These are phyloP conservation scores for Podaxis sp. DNA, from an alignment of 768 basidiomycete species.

Conservation along the genomic window DNA sequence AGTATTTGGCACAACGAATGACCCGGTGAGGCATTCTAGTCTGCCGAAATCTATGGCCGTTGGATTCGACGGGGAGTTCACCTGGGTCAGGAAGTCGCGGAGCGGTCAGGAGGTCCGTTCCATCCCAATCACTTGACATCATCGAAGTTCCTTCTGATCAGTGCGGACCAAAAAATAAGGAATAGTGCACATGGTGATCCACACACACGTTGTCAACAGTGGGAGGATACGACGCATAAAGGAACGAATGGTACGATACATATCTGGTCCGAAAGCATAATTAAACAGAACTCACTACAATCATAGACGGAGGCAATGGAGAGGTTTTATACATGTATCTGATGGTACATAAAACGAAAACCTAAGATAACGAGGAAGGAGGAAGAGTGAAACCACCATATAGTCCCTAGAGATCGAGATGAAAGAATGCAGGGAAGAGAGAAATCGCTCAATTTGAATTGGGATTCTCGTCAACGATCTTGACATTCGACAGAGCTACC, in stretches of 20 bases:
- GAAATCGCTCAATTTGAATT: not conserved
- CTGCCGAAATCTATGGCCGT: not conserved
- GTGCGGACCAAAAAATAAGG: not conserved
- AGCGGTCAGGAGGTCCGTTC: not conserved
- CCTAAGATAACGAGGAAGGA: not conserved
- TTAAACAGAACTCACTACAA: slow-evolving; percentile 7
- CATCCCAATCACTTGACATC: not conserved
- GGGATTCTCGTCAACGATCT: not conserved
- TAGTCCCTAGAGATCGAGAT: not conserved
- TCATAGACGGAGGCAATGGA: not conserved
- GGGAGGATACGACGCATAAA: not conserved
- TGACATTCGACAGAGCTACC: slow-evolving; percentile 3
- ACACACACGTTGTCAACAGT: slow-evolving; percentile 2
- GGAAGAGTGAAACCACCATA: not conserved
- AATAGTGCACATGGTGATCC: slow-evolving; percentile 6
- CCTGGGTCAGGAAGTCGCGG: not conserved
- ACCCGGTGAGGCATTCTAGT: not conserved
- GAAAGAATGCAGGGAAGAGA: not conserved
- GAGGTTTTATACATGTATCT: not conserved
- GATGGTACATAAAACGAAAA: slow-evolving; percentile 1
- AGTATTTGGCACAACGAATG: not conserved
- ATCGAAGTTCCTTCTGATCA: not conserved
- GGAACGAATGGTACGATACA: not conserved
- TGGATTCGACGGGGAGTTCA: not conserved
- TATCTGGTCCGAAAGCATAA: slow-evolving; percentile 1